Evolutionary conservation across 345 rosid species (phyloP), one percentile per base, ranked within the genome.

Genomic region (Clarkia xantiana): DNA sequence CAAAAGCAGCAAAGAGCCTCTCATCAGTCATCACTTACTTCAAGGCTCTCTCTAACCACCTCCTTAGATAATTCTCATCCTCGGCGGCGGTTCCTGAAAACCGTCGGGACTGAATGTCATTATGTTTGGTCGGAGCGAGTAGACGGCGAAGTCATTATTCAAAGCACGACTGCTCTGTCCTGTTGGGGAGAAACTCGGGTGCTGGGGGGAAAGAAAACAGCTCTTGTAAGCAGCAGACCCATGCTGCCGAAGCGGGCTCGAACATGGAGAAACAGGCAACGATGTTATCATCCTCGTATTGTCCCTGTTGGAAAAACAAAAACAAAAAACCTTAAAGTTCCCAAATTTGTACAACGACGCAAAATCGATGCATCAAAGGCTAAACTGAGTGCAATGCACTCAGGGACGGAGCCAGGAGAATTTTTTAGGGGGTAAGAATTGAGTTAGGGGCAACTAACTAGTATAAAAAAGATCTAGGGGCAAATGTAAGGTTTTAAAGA

Each of bases 251-350:
- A 86, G 63, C 0, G 98, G 98, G 62, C 98, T 91, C 53, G 98
- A 76, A 68, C 74, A 73, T 23, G 94, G 98, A 53, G 98, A 91
- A 25, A 79, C 96, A 0, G 96, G 98, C 63, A 81, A 67, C 2
- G 98, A 91, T 0, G 89, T 67, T 38, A 81, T 86, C 58, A 61
- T 70, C 69, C 89, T 79, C 43, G 53, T 67, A 50, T 73, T 80
- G 56, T 81, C 94, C 69, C 98, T 91, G 56, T 1, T 11, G 14
- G 11, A 56, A 2, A 25, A 14, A n/a, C n/a, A n/a, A n/a, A n/a
- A n/a, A n/a, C n/a, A n/a, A n/a, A 23, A 2, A 20, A 25, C 6
- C 12, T 5, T 23, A 18, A 29, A 16, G 48, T 36, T 13, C 45
- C 25, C 14, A 13, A 40, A 9, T 4, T 44, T 38, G 19, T 1